Evolutionary conservation across 1,284 basidiomycete genomes (phyloP), one percentile per base, ranked within the genome.

Genomic region (Austroboletus novae-zelandiae): DNA sequence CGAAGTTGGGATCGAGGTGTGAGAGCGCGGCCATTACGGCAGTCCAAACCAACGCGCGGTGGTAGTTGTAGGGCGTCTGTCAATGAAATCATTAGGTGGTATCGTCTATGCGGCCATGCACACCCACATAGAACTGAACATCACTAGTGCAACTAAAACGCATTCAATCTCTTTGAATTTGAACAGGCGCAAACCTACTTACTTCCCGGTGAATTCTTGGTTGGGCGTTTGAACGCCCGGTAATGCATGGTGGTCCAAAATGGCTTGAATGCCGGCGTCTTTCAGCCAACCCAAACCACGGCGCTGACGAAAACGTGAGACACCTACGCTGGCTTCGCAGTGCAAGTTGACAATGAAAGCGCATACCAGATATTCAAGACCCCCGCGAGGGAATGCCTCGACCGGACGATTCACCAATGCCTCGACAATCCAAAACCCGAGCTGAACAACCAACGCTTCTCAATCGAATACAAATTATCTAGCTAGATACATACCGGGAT

Each of bases 391-490:
- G 60, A 78, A 91, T 41, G 74, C 77, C 60, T 91, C 89, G 2
- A 68, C 74, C 1, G 64, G 61, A 5, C 82, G 74, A 60, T 89
- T 63, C 0, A 91, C 88, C 8, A 91, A 71, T 8, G 71, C 73
- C 63, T 91, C 89, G 14, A 91, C 70, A 41, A 91, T 83, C 89
- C 89, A 91, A 62, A 84, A 91, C 0, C 89, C 88, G 23, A 91
- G 76, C 86, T 89, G 32, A 25, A 51, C 5, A 9, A 29, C 37
- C 9, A 20, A 43, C 9, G 14, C 1, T 8, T 20, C 2, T 8
- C 17, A 17, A 53, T 34, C 40, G n/a, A 17, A 2, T n/a, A 23
- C 18, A 29, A 2, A 17, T 23, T 6, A 1, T 6, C 17, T 18
- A 11, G 4, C 15, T 9, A 32, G 6, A 47, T 29, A 49, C 83